Evolutionary conservation across 352 stramenopile genomes (phyloP), one percentile per base, ranked within the genome.

Genomic region (Globisporangium barbulae): DNA sequence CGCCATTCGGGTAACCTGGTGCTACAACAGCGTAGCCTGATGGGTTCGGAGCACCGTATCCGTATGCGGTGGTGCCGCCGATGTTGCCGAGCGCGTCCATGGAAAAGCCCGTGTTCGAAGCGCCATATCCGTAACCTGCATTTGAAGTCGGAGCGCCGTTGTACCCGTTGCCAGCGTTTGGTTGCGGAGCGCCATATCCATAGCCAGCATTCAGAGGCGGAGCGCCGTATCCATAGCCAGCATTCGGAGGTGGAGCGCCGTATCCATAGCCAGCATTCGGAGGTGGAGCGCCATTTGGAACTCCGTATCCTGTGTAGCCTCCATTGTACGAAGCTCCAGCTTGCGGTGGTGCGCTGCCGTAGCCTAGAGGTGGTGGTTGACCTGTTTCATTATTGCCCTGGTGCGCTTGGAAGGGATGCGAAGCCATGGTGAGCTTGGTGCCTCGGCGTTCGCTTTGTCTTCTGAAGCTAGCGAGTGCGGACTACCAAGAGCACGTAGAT

Each of bases 351-450:
- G 10, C 5, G 15, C 25, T 44, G 15, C n/a, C 5, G 56, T 62
- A 45, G 42, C 35, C 35, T 39, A 19, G 33, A 35, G 41, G 48
- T 17, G 49, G 50, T 19, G 41, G 39, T 1, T 57, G 30, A 21
- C 39, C 57, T 10, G 25, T 5, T 6, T 19, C 41, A 21, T 55
- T 37, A 21, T 55, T 30, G 19, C n/a, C 31, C 54, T 60, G 61
- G 12, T 25, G 21, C 1, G 28, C n/a, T 42, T 60, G 50, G 13
- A 53, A 54, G 22, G 60, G 50, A 53, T 63, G 41, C 41, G 44
- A 63, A 13, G 53, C 13, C 61, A 62, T 62, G 2, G 2, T 5
- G 13, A 19, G 37, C 22, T 41, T 60, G 19, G 3, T n/a, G 25
- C 28, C 25, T 42, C 4, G 37, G 33, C 33, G 33, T 39, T 39